Conservation (phyloP, 1,284 basidiomycete genomes). For the Lignosus rhinocerotis region DNA sequence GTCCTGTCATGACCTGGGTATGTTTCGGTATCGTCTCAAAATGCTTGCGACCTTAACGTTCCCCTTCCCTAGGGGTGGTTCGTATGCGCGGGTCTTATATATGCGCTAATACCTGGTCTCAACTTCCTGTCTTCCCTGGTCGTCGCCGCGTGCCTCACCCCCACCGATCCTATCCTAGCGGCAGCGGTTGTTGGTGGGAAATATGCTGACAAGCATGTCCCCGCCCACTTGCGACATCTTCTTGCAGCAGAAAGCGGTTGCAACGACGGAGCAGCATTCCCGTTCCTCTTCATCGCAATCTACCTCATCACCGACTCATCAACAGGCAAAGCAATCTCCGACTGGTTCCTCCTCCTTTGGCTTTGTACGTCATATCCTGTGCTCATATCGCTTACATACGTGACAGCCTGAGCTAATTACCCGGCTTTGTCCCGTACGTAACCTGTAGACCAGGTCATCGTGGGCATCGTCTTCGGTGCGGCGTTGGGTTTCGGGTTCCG, state of each 20-base stretch:
- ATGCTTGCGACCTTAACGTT: neutral
- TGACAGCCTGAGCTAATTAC: neutral
- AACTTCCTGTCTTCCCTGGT: constrained; percentile 86
- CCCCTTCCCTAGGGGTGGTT: constrained; percentile 75
- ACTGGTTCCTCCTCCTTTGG: constrained; percentile 88
- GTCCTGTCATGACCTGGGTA: constrained; percentile 89
- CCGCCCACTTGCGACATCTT: constrained; percentile 89
- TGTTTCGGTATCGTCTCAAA: constrained; percentile 25
- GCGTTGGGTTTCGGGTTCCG: constrained; percentile 83
- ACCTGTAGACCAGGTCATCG: constrained; percentile 72
- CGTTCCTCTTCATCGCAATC: constrained; percentile 92
- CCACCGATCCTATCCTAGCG: constrained; percentile 93
- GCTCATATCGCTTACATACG: constrained; percentile 2
- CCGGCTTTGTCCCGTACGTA: neutral
- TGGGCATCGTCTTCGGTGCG: constrained; percentile 82
- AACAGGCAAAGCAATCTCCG: constrained; percentile 66
- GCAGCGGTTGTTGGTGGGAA: constrained; percentile 94
- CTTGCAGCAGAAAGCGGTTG: constrained; percentile 92
- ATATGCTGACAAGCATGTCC: constrained; percentile 98
- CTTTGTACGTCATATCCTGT: constrained; percentile 57
- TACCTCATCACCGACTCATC: constrained; percentile 81
- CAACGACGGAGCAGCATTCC: constrained; percentile 96
- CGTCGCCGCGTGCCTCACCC: constrained; percentile 92
- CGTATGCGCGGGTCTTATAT: constrained; percentile 86
- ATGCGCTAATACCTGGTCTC: constrained; percentile 83